phyloP scores from a whole-genome alignment of 148 eudicot species.

The Hydrangea macrophylla region DNA sequence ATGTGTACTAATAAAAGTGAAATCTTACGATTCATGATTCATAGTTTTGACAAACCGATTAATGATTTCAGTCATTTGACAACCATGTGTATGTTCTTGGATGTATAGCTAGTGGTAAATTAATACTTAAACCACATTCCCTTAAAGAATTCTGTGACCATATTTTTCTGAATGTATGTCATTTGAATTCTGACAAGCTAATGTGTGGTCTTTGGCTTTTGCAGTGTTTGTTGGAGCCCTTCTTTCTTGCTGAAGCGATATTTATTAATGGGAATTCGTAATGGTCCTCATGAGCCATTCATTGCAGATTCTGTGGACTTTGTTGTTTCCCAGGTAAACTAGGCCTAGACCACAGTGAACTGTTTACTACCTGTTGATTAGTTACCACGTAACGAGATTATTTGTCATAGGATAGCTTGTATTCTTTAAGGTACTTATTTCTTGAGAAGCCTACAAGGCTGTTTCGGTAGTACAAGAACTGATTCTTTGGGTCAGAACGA shows the following conservation, averaged over 20 bases:
- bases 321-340: constrained; percentile 89
- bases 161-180: constrained; percentile 3
- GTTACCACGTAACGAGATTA: background rate
- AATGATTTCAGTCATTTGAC: too few species aligned
- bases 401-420: background rate
- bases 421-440: background rate
- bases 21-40: too few species aligned
- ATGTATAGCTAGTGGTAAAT: background rate
- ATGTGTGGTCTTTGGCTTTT: constrained; percentile 19
- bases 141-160: background rate
- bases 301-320: constrained; percentile 99
- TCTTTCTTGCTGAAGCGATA: constrained; percentile 87
- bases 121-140: background rate
- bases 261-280: constrained; percentile 83
- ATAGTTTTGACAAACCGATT: too few species aligned
- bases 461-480: too few species aligned
- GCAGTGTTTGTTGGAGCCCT: constrained; percentile 96
- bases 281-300: constrained; percentile 96
- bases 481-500: too few species aligned
- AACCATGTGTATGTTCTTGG: background rate
- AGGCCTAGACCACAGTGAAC: background rate
- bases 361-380: background rate
- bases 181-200: constrained; percentile 11
- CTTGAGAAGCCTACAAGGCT: background rate
- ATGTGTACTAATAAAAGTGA: too few species aligned